Evolutionary conservation across 768 basidiomycete species (phyloP), one percentile per base, ranked within the genome.

Genomic region (Pisolithus albus): DNA sequence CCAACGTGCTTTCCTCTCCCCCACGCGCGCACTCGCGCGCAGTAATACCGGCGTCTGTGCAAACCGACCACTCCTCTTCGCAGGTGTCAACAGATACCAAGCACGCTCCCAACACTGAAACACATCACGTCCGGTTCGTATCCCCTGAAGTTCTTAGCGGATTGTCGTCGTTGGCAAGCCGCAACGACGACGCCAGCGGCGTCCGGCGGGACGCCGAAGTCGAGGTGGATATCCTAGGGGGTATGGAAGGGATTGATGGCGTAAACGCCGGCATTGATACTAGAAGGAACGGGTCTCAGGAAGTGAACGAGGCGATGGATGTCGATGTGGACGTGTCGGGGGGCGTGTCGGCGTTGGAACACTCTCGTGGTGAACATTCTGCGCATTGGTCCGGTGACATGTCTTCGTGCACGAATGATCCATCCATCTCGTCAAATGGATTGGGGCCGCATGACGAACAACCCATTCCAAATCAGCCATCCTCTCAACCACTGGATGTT

Each of bases 121-220:
- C 30, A 2, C 32, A 60, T 46, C 61, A 53, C 1, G 69, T 68
- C 44, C 56, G 67, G 28, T 69, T 68, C 30, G 60, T 59, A 3
- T 68, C 69, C 3, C 69, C 69, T 3, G 69, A 70, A 42, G 43
- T 65, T 39, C 37, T 63, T 39, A 26, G 24, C 28, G 59, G 49
- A 5, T 37, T 56, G 7, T 55, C 62, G 16, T 39, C 52, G 28
- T 5, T 65, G 46, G 50, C 9, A 9, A 57, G 42, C 8, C 8
- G 7, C 8, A 53, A 48, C 23, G n/a, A 32, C 5, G n/a, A 41
- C 0, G 34, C 11, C 34, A 13, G 18, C n/a, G 51, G 55, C 18
- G 56, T 19, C 5, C 34, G 13, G 15, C 8, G n/a, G 3, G 8
- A 53, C 10, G 41, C 24, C 8, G 9, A 26, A 43, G 53, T 47